Percentiles rank a stretch among this genome's conserved stretches.
Conservation (phyloP, 805 yeast genomes). For the Lipomyces orientalis region DNA sequence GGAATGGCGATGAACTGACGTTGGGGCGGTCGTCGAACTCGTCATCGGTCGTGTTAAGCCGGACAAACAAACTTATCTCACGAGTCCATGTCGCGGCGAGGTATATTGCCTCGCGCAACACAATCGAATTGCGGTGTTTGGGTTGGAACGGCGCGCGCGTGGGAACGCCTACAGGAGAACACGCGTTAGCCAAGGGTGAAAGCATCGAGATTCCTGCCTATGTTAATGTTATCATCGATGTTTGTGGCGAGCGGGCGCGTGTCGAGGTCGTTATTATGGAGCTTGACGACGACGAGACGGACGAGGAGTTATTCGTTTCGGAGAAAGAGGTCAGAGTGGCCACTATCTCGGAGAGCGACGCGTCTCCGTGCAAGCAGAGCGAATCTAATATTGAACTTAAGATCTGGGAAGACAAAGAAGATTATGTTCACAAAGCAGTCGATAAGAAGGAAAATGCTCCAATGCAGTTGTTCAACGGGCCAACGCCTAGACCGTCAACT, state of each 20-base stretch:
- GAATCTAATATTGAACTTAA: slow-evolving; percentile 15
- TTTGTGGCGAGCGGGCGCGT: slow-evolving; percentile 67
- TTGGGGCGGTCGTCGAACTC: slow-evolving; percentile 74
- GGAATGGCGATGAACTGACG: slow-evolving; percentile 49
- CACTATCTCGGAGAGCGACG: not conserved
- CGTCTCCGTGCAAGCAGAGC: not conserved
- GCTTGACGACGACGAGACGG: slow-evolving; percentile 53
- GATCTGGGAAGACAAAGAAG: slow-evolving; percentile 28
- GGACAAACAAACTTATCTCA: slow-evolving; percentile 63
- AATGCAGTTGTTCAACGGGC: no score
- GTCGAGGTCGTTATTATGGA: slow-evolving; percentile 59
- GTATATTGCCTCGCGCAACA: slow-evolving; percentile 49
- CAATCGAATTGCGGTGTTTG: slow-evolving; percentile 65
- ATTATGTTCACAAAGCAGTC: not conserved
- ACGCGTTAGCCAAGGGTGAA: slow-evolving; percentile 66
- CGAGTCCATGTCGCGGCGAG: slow-evolving; percentile 66
- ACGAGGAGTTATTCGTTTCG: slow-evolving; percentile 43
- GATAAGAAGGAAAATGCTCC: slow-evolving; percentile 15
- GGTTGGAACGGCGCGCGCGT: slow-evolving; percentile 84
- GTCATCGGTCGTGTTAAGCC: slow-evolving; percentile 57
- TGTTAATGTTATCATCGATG: slow-evolving; percentile 66
- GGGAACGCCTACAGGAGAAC: slow-evolving; percentile 56
- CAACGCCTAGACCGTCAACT: not conserved
- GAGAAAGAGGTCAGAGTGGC: not conserved
- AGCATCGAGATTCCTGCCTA: slow-evolving; percentile 66